Evolutionary conservation across 2,329 filamentous ascomycete species (phyloP), one percentile per base, ranked within the genome.

Genomic region (Fusarium clavum): DNA sequence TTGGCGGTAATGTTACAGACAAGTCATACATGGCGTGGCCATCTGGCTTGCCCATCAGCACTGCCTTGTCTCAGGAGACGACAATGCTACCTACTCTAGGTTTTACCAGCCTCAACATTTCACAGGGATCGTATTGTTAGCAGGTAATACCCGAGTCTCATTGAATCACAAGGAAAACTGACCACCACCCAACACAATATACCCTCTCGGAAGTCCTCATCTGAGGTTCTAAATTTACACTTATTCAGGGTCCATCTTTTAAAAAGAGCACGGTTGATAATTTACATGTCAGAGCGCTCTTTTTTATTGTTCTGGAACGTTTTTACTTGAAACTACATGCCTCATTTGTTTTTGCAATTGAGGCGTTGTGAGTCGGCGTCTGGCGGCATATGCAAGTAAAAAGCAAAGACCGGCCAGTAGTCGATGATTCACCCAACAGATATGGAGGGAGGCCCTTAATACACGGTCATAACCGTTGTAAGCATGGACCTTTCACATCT

Each of bases 291-390:
- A 25, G 68, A 71, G 63, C 51, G 41, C 53, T 41, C 56, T 43
- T 20, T 25, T 56, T 49, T 29, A 48, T 43, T 46, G 54, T 71
- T 71, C 63, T 68, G 63, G 55, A 70, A 71, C 40, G 18, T 56
- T 34, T 64, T 54, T n/a, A 38, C 25, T 46, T 32, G 16, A 24
- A 63, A 30, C n/a, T 57, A 32, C 40, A 24, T 16, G 27, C 16
- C 13, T 48, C 40, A 61, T 70, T 44, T 29, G 59, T 32, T 54
- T 27, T 68, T 32, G 44, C 25, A 25, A 25, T 45, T 6, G 45
- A 38, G 22, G 41, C 32, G 29, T 52, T 46, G 22, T 51, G 34
- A 52, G 56, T 41, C 20, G 48, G 29, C 32, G 40, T 34, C 29
- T 57, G 43, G 29, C 27, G 53, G 53, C 30, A 53, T 43, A 47